Evolutionary conservation across 1,139 yeast species (phyloP), one percentile per base, ranked within the genome.

Genomic region (Geotrichum aggregatum): DNA sequence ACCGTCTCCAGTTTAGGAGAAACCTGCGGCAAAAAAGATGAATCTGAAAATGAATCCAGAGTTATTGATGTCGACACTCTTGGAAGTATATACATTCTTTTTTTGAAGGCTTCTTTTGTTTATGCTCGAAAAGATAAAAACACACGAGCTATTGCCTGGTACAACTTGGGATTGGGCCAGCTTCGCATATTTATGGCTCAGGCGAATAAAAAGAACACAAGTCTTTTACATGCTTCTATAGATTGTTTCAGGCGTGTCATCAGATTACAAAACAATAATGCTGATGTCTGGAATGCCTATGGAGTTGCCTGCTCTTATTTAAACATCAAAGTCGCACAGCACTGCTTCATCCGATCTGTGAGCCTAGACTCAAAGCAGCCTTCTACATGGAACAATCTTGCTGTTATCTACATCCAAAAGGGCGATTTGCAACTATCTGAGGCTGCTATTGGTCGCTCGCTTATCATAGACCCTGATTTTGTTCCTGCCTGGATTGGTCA

Each of bases 401-500:
- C 96, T 0, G 78, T 86, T 5, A 72, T 92, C 39, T 91, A 87
- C 59, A 71, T 91, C 56, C 74, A 79, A 45, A 76, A 77, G 56
- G 84, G 83, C 3, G 98, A 91, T 64, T 62, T 75, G 4, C 83
- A 79, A 49, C 76, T 92, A 43, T 94, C 98, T 0, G 76, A 77
- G 49, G 83, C 84, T 56, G 83, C 95, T 0, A 82, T 86, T 58
- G 71, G 76, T 46, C 78, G 87, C 59, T 84, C 95, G 0, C 94
- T 87, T 60, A 82, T 95, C 16, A 73, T 87, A 10, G 85, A 92
- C 1, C 97, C 98, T 1, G 85, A 83, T 50, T 78, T 76, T 53
- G 75, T 87, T 0, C 74, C 75, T n/a, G 79, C 96, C 0, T 92
- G 98, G 98, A 67, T 87, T 38, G 96, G 96, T 0, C 81, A 84